Evolutionary conservation across 2,329 filamentous ascomycete genomes (phyloP), one percentile per base, ranked within the genome.

Genomic region (Intubia oerlemansii): DNA sequence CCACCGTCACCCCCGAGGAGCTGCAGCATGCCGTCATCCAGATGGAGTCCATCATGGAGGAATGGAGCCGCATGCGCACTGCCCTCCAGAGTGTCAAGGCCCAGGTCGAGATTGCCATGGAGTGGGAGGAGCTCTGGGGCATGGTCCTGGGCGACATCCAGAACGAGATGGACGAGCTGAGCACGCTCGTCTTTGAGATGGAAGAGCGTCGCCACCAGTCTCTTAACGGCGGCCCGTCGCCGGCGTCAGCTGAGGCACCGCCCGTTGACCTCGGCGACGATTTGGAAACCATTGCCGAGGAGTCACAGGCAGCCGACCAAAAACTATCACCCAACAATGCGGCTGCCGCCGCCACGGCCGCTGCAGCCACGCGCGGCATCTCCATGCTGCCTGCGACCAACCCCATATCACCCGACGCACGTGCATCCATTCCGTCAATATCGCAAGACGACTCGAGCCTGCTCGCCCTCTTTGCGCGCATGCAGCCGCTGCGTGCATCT

Each of bases 81-180:
- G 74, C 76, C 2, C 55, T 98, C 28, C 76, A 75, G 37, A 72
- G 54, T 16, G 76, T 92, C 32, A 91, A 91, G 46, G 66, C 66
- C 27, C 85, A 95, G 44, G 85, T 98, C 12, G 88, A 95, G 49
- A 71, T 92, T 33, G 88, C 88, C 26, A 91, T 95, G 82, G 88
- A 98, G 45, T 98, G 85, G 85, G 84, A 93, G 48, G 84, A 95
- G 51, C 59, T 98, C 20, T 95, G 88, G 85, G 81, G 81, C 41
- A 80, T 66, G 37, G 85, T 95, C 4, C 58, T 98, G 3, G 85
- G 84, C 25, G 85, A 95, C 46, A 92, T 95, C 35, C 79, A 84
- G 29, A 70, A 74, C 36, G 88, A 98, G 51, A 73, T 69, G 46
- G 47, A 50, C 27, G 47, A 82, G 13, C 40, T 51, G 3, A 40